phyloP scores from a whole-genome alignment of 2,329 filamentous ascomycete genomes.

The Fusarium fracticaudum region DNA sequence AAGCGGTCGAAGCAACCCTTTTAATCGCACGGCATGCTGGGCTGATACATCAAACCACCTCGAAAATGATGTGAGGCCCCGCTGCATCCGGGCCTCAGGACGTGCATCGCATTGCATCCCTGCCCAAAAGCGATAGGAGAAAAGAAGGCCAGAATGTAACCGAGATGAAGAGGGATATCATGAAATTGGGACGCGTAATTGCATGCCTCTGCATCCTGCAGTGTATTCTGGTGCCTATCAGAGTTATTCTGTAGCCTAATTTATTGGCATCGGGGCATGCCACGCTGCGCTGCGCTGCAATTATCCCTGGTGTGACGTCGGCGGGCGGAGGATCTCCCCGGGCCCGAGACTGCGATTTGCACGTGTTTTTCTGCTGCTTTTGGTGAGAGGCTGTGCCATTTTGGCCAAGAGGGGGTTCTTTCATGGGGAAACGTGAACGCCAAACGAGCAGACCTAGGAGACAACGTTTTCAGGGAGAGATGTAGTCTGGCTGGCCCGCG shows the following conservation, averaged over 20 bases:
- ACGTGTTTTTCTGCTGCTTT: background rate
- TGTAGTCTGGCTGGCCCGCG: background rate
- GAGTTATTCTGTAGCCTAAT: conserved; percentile 8
- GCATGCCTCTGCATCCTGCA: background rate
- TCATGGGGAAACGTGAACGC: too few species aligned
- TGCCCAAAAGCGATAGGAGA: background rate
- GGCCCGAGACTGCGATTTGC: background rate
- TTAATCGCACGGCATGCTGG: background rate
- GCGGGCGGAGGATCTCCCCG: background rate
- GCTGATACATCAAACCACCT: conserved; percentile 31
- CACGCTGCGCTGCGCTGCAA: background rate
- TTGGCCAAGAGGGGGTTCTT: background rate
- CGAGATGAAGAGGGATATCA: background rate
- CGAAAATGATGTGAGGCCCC: conserved; percentile 4
- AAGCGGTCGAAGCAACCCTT: conserved; percentile 29
- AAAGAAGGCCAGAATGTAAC: background rate
- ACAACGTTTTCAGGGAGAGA: background rate
- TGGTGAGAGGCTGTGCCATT: background rate
- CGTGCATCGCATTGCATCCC: background rate
- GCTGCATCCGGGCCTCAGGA: conserved; percentile 23
- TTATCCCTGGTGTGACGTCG: background rate
- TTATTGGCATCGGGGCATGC: conserved; percentile 23
- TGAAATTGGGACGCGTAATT: conserved; percentile 13
- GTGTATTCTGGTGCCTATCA: conserved; percentile 4
- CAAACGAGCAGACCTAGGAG: too few species aligned